Conservation (phyloP, 1,284 basidiomycete genomes). For the Mycena sp. region DNA sequence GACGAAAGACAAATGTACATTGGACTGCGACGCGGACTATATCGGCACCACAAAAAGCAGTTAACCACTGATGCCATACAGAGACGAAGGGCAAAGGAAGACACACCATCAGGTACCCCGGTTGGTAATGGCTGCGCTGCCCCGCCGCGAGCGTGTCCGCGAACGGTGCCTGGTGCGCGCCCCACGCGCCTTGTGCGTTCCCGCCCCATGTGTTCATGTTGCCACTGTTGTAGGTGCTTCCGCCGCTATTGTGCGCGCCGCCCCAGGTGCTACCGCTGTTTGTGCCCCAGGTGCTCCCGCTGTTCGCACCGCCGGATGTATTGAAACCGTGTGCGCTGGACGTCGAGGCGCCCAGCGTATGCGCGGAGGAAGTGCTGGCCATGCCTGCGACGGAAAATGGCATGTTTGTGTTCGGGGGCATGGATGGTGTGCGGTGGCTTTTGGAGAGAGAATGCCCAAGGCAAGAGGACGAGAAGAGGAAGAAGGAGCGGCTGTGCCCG, state of each 20-base stretch:
- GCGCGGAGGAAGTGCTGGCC: slow-evolving; percentile 36
- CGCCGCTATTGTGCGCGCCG: too few relatives aligned
- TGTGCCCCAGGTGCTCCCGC: too few relatives aligned
- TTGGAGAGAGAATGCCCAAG: too few relatives aligned
- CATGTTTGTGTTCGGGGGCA: too few relatives aligned
- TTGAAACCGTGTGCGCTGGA: slow-evolving; percentile 48
- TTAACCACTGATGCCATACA: neutral
- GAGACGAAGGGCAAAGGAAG: neutral
- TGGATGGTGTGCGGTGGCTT: too few relatives aligned
- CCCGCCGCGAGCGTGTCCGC: slow-evolving; percentile 63
- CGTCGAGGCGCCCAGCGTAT: slow-evolving; percentile 30
- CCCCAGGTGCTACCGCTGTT: too few relatives aligned
- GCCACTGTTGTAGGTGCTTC: slow-evolving; percentile 44
- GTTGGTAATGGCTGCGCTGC: slow-evolving; percentile 76
- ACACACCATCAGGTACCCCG: slow-evolving; percentile 77
- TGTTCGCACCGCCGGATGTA: too few relatives aligned
- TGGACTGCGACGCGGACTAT: slow-evolving; percentile 69
- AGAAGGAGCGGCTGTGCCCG: too few relatives aligned
- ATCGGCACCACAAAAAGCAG: neutral
- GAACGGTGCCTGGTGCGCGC: slow-evolving; percentile 48
- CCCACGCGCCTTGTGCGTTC: slow-evolving; percentile 40
- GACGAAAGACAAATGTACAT: slow-evolving; percentile 44
- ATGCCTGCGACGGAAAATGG: slow-evolving; percentile 57
- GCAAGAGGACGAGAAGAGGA: too few relatives aligned
- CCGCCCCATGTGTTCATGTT: slow-evolving; percentile 53